Base-by-base conservation (phyloP, 2,329 filamentous ascomycete species). In the Alternaria brassicae region DNA sequence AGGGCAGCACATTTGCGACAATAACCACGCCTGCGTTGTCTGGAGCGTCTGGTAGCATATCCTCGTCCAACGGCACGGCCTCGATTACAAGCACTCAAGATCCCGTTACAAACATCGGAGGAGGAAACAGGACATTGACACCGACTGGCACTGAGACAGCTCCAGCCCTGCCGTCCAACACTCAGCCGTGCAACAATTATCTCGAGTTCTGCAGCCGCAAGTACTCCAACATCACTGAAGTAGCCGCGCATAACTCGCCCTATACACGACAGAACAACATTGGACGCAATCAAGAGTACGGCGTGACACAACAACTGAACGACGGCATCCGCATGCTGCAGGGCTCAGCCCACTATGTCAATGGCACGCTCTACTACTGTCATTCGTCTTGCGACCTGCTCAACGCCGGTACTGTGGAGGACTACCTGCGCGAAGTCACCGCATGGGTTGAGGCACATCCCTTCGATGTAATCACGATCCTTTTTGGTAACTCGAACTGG, bases 391-490 rank as follows among this genome's bases (percentile, higher is more conserved):
- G 94, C 79, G 87, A 94, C 68, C 82, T 97, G 3, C 85, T 97
- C 27, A 90, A 97, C 67, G 91, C 88, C 6, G 94, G 94, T 0
- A 89, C 91, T 3, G 89, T 95, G 39, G 88, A 89, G 58, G 82
- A 86, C 52, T 96, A 92, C 81, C 86, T 97, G 27, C 81, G 81
- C 8, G 82, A 83, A 3, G 90, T 97, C 9, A 84, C 83, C 25
- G 76, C 81, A 49, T 98, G 93, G 93, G 87, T 97, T 2, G 83
- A 85, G 13, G 71, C 74, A 1, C 89, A 97, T 68, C 93, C 93
- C 0, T 95, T 92, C 79, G 94, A 98, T 61, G 91, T 97, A 4
- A 85, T 98, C 23, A 96, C 93, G 2, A 89, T 97, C 68, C 82
- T 98, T 30, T 88, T 98, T 41, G 93, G 90, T 57, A 98, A 97